Conservation (phyloP, 352 stramenopile genomes). For the Globisporangium rhizosaccharum region DNA sequence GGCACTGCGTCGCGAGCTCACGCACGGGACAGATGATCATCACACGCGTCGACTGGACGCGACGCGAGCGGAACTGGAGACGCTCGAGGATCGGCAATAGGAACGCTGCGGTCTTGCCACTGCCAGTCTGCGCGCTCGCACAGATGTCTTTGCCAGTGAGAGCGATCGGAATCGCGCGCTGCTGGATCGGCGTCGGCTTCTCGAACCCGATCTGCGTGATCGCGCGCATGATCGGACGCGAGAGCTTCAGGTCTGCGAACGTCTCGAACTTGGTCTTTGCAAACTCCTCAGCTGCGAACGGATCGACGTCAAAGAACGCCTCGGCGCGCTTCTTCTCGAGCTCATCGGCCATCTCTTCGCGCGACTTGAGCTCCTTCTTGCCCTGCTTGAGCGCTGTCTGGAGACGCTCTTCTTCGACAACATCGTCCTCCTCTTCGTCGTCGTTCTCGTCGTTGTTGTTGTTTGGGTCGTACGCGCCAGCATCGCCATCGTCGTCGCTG, state of each 20-base stretch:
- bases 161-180: constrained; percentile 91
- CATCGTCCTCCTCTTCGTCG: constrained; percentile 52
- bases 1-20: constrained; percentile 95
- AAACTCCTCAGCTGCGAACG: constrained; percentile 71
- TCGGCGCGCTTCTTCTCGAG: constrained; percentile 78
- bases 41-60: constrained; percentile 87
- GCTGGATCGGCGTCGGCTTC: constrained; percentile 93
- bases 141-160: constrained; percentile 97
- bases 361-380: constrained; percentile 41
- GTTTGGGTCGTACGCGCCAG: constrained; percentile 20
- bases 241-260: constrained; percentile 97
- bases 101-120: constrained; percentile 98
- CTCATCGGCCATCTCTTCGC: constrained; percentile 62
- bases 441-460: constrained; percentile 32
- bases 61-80: constrained; percentile 91
- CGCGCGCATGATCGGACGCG: constrained; percentile 93
- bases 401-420: constrained; percentile 71
- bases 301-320: constrained; percentile 80
- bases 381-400: constrained; percentile 58
- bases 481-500: constrained; percentile 19
- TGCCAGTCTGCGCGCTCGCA: constrained; percentile 95
- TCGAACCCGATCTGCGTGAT: constrained; percentile 96
- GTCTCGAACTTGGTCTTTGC: constrained; percentile 84
- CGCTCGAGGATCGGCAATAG: constrained; percentile 96
- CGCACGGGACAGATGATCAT: constrained; percentile 97